A percentile compares a stretch with the other conserved stretches of the same genome.
Evolutionary conservation across 176 grass and related monocot species (phyloP).

Genomic region (Aegilops speltoides): DNA sequence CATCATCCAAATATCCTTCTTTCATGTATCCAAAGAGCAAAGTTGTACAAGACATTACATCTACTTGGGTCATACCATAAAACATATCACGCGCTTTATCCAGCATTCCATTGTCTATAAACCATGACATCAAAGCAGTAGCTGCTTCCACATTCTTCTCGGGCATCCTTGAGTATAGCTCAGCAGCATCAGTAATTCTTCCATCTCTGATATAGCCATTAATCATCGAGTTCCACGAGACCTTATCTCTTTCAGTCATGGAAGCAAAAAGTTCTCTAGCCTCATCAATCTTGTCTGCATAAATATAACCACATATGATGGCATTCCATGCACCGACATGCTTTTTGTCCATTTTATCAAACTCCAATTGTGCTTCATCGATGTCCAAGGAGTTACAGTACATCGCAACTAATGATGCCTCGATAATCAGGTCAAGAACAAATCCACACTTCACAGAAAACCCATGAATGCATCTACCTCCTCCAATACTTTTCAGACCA

Average conservation of each 20-base stretch:
- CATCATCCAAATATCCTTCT: conserved; percentile 50
- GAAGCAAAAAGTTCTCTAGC: conserved; percentile 54
- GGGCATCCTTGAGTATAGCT: conserved; percentile 55
- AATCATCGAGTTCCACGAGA: conserved; percentile 70
- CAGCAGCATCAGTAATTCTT: conserved; percentile 46
- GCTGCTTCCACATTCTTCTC: conserved; percentile 57
- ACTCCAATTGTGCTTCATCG: conserved; percentile 46
- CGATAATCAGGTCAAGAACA: conserved; percentile 36
- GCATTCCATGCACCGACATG: conserved; percentile 60
- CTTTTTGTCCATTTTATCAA: conserved; percentile 61
- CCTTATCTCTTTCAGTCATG: conserved; percentile 51
- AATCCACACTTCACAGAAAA: conserved; percentile 58
- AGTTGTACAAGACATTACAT: conserved; percentile 54
- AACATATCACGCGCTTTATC: conserved; percentile 58
- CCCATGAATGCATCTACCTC: conserved; percentile 51
- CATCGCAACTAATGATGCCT: conserved; percentile 62
- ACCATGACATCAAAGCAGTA: conserved; percentile 60
- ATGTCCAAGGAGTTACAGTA: conserved; percentile 57
- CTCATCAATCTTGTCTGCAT: conserved; percentile 37
- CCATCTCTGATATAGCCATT: conserved; percentile 58
- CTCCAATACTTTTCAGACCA: conserved; percentile 40
- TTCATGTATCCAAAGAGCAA: conserved; percentile 72
- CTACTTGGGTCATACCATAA: conserved; percentile 39
- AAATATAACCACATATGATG: conserved; percentile 51
- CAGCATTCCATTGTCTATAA: conserved; percentile 58